Conservation (phyloP, 305 asterid genomes). For the Ilex paraguariensis region DNA sequence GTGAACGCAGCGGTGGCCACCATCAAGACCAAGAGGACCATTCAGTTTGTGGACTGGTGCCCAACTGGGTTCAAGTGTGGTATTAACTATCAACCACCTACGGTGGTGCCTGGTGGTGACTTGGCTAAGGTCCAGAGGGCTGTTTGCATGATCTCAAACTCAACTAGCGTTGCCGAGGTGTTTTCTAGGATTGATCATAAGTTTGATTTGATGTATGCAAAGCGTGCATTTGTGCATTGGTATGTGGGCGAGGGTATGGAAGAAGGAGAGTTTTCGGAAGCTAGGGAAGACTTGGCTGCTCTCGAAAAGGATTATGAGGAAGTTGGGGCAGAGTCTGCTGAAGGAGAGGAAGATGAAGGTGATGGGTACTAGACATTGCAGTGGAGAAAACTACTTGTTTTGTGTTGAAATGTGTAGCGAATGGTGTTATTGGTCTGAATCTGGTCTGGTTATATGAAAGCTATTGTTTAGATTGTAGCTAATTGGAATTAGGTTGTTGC, state of each 20-base stretch:
- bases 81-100: constrained; percentile 88
- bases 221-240: constrained; percentile 93
- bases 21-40: constrained; percentile 43
- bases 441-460: too few relatives aligned
- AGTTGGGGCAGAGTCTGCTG: constrained; percentile 84
- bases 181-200: constrained; percentile 86
- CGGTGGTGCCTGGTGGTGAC: constrained; percentile 94
- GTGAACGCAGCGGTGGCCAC: constrained; percentile 92
- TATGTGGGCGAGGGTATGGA: constrained; percentile 97
- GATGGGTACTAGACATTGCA: constrained; percentile 42
- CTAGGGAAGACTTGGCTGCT: constrained; percentile 91
- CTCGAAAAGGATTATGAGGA: constrained; percentile 89
- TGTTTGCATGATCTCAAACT: constrained; percentile 89
- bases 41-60: too few relatives aligned
- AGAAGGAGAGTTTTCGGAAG: constrained; percentile 91
- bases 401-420: neutral
- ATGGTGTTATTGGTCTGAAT: neutral
- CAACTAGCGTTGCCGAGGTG: constrained; percentile 91
- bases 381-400: neutral
- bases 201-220: constrained; percentile 82
- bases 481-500: too few relatives aligned
- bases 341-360: constrained; percentile 78
- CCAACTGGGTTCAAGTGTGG: constrained; percentile 84
- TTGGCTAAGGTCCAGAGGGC: constrained; percentile 91
- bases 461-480: too few relatives aligned